Evolutionary conservation across 257 asterid species (phyloP), one percentile per base, ranked within the genome.

Genomic region (Petrea volubilis): DNA sequence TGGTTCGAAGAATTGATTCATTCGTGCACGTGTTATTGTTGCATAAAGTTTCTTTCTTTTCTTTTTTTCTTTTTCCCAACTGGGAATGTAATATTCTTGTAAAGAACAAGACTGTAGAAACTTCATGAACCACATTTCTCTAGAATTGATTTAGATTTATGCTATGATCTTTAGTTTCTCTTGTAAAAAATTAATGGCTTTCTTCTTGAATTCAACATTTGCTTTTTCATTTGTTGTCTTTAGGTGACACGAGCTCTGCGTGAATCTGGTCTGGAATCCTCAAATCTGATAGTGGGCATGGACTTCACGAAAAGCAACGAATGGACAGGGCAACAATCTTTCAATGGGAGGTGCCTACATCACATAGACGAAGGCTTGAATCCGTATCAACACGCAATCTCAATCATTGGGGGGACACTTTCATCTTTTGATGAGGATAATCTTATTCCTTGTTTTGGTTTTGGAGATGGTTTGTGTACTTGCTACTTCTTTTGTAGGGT

Each of bases 261-360:
- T 36, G 83, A 86, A 5, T 83, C 89, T 11, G 98, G 97, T 47
- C 78, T 94, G 40, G 98, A 94, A 68, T 91, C 97, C 3, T 94
- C 98, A 7, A 94, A 94, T 72, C 90, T 94, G n/a, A 91, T 94
- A 28, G 90, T 94, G 24, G 98, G 97, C 15, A 83, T 94, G 2
- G 98, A 94, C 83, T 91, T 91, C 85, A 91, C 98, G 3, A 94
- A 86, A 77, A 94, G 98, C 84, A 93, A 94, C 18, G 97, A 89
- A 65, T 91, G 96, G 96, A 87, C 96, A 5, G 98, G 97, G 17
- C 82, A 67, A 69, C 60, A 74, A 55, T 88, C 96, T 1, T 93
- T 88, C 76, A 40, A 72, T 5, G 81, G 88, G 11, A 79, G 73
- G 67, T 82, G 94, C 78, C 84, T 93, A 28, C 97, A 93, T 76